Evolutionary conservation across 1,284 basidiomycete genomes (phyloP), one percentile per base, ranked within the genome.

Genomic region (Microstroma glucosiphilum): DNA sequence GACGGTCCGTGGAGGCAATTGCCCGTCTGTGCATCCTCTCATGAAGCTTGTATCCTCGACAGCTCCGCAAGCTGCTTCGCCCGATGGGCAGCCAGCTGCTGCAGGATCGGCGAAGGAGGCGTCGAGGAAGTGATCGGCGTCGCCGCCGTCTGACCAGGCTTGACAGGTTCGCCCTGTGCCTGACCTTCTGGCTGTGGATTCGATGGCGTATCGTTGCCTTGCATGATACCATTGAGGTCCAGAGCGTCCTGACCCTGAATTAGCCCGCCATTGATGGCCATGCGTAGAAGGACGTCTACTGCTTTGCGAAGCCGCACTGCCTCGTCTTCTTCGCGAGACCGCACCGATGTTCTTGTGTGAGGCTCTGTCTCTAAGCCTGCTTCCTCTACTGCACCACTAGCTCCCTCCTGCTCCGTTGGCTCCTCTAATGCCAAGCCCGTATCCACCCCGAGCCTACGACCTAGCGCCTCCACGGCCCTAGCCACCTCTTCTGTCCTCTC

Each of bases 241-340:
- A 74, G 54, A 6, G 65, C 73, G 46, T 75, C 73, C 6, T 63
- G 60, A 0, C 73, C 73, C 13, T 67, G 64, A 0, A 75, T 58
- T 72, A 72, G 74, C 4, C 69, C 64, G 12, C 66, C 67, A 30
- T 64, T 61, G 26, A 74, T 62, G 13, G 73, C 71, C 13, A 74
- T 58, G 2, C 65, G 58, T 19, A 76, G 62, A 21, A 76, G 61
- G n/a, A 74, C 68, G 46, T 64, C 64, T 6, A 71, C 68, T 1
- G 72, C 71, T 6, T 62, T 65, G 61, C 71, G 67, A 11, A 74
- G 46, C 41, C 68, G 64, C 41, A 63, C 64, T 40, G 41, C 63
- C 53, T 73, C 69, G 49, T 65, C 62, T 7, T 70, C 58, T 8
- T 54, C 51, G 13, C 26, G 13, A 6, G 21, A 15, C 7, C 51